phyloP scores from a whole-genome alignment of 495 filamentous ascomycete species.

The Trichoderma orchidacearum region DNA sequence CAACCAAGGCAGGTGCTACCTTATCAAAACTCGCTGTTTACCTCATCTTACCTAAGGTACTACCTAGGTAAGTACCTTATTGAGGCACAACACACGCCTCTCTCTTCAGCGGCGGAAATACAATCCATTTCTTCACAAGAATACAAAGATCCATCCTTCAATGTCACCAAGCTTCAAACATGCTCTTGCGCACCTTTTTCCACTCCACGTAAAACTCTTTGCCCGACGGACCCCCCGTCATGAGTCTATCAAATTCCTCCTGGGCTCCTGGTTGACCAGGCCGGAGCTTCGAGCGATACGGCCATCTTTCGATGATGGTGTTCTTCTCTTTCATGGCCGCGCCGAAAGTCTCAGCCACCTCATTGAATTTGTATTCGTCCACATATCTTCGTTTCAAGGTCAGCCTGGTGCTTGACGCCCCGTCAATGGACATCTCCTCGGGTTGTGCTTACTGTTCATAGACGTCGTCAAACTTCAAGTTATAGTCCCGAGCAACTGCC shows the following conservation, averaged over 20 bases:
- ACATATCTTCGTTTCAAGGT: background rate
- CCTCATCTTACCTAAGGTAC: no score
- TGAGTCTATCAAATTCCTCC: slow-evolving; percentile 9
- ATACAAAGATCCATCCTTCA: no score
- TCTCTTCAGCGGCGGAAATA: no score
- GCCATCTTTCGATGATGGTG: slow-evolving; percentile 27
- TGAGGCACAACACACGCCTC: no score
- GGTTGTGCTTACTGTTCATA: background rate
- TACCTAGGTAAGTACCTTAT: no score
- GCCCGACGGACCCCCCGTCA: slow-evolving; percentile 8
- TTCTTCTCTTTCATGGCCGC: slow-evolving; percentile 10
- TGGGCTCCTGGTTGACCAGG: slow-evolving; percentile 16
- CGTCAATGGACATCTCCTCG: no score
- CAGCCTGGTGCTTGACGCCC: background rate
- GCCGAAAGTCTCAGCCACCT: background rate
- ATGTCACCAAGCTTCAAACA: no score
- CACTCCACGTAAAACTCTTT: slow-evolving; percentile 27
- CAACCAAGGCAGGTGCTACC: no score
- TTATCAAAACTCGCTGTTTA: no score
- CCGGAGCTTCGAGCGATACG: slow-evolving; percentile 16
- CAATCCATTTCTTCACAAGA: no score
- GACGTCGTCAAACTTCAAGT: background rate
- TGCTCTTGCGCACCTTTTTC: slow-evolving; percentile 11
- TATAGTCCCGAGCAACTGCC: background rate
- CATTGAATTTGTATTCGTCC: background rate